These are phyloP conservation scores for Talaromyces piceae DNA, from an alignment of 2,329 filamentous ascomycete species.

Conservation along the genomic window DNA sequence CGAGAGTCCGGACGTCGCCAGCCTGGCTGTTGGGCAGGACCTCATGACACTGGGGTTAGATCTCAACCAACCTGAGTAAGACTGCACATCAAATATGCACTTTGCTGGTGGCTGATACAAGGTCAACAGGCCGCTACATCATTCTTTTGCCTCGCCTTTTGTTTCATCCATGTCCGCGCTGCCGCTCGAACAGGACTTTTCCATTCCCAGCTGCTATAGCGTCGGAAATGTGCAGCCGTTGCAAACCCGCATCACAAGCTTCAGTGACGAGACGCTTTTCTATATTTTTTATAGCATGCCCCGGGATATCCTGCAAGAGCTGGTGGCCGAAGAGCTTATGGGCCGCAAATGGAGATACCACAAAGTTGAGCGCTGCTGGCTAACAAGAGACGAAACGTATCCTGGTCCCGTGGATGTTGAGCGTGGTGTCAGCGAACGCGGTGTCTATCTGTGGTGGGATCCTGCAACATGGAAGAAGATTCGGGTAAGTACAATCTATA, in stretches of 20 bases:
- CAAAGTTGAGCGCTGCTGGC: constrained; percentile 46
- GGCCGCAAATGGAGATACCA: constrained; percentile 47
- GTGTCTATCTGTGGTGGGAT: constrained; percentile 47
- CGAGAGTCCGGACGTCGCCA: constrained; percentile 46
- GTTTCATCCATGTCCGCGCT: constrained; percentile 49
- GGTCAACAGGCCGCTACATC: constrained; percentile 49
- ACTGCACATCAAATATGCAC: constrained; percentile 9
- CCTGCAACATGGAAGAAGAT: constrained; percentile 44
- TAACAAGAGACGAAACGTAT: constrained; percentile 43
- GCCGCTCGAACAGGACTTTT: constrained; percentile 57
- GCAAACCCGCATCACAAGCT: constrained; percentile 50
- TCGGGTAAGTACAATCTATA: constrained; percentile 29
- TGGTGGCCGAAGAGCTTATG: constrained; percentile 56
- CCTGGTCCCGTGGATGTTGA: constrained; percentile 42
- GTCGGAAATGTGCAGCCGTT: constrained; percentile 60
- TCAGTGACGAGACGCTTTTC: constrained; percentile 59
- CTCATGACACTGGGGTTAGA: constrained; percentile 57
- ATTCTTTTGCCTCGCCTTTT: constrained; percentile 58
- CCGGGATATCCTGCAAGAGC: constrained; percentile 57
- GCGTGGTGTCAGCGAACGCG: constrained; percentile 41
- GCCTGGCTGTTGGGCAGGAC: constrained; percentile 56
- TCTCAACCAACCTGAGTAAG: constrained; percentile 55
- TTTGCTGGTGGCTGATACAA: constrained; percentile 15
- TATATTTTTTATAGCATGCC: constrained; percentile 64
- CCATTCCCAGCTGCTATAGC: constrained; percentile 55